Percentiles rank a stretch among this genome's conserved stretches.
phyloP scores from a whole-genome alignment of 2,329 filamentous ascomycete species.

The Orbilia quercus region DNA sequence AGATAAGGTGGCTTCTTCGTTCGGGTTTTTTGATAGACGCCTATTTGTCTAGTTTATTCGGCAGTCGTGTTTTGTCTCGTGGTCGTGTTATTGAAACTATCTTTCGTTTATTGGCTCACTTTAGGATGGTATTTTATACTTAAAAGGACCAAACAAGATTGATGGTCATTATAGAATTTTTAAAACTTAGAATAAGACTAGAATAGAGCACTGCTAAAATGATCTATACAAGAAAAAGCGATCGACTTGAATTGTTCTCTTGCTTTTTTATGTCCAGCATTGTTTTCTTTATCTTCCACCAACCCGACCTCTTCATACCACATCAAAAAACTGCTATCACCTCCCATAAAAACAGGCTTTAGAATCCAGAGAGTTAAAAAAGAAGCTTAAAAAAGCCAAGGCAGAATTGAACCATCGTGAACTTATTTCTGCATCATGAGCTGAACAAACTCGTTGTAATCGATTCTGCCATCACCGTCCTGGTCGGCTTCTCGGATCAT shows the following conservation, averaged over 20 bases:
- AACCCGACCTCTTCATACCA: slow-evolving; percentile 14
- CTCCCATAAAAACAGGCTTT: not conserved
- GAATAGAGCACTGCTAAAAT: not conserved
- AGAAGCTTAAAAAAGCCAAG: slow-evolving; percentile 11
- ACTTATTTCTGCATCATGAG: slow-evolving; percentile 94
- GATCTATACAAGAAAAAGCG: slow-evolving; percentile 29
- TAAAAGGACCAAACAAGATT: too few relatives aligned
- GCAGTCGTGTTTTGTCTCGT: too few relatives aligned
- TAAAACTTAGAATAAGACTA: slow-evolving; percentile 2
- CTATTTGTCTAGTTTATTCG: too few relatives aligned
- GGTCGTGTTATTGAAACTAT: too few relatives aligned
- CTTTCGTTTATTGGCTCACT: too few relatives aligned
- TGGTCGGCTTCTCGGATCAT: slow-evolving; percentile 93
- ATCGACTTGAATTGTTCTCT: slow-evolving; percentile 27
- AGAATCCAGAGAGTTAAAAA: not conserved
- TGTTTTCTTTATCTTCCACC: too few relatives aligned
- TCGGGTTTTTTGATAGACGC: too few relatives aligned
- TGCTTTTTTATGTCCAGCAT: slow-evolving; percentile 53
- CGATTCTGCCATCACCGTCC: slow-evolving; percentile 87
- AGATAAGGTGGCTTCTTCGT: too few relatives aligned
- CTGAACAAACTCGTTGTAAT: slow-evolving; percentile 93
- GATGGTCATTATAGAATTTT: too few relatives aligned
- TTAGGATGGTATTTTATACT: not conserved
- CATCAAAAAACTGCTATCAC: slow-evolving; percentile 1
- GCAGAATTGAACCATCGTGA: not conserved